Evolutionary conservation across 192 early-diverging fungal species (phyloP), one percentile per base, ranked within the genome.

Genomic region (Coemansia sp.): DNA sequence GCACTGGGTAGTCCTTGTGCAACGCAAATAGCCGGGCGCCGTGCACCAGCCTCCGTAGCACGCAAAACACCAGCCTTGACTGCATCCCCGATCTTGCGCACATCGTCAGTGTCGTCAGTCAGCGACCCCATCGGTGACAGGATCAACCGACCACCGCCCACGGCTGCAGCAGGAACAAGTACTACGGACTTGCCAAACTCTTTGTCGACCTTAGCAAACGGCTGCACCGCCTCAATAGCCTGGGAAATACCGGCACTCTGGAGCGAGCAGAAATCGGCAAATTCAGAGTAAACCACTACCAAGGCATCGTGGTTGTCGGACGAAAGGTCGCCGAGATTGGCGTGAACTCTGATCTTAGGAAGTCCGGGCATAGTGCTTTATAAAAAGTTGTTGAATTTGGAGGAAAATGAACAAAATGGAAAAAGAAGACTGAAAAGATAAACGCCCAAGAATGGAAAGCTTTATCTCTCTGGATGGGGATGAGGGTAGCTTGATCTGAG

Each of bases 31-130:
- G 93, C 75, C 10, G 90, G 90, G 9, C 74, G 59, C 19, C 63
- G 68, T 8, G 90, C 81, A 5, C 92, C 92, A 37, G 90, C 87
- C 36, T 87, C 84, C 14, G 87, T 73, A n/a, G 87, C 88, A 15
- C 86, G 84, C 55, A 85, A 82, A 42, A 91, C 80, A 10, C 88
- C 94, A n/a, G 81, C 74, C 70, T 86, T 86, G 67, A 90, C 88
- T 11, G 87, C 87, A 64, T 92, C 91, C 45, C 72, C 64, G 62
- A 89, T 89, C 65, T 90, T 88, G 70, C 94, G 87, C 46, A 91
- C 91, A 78, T 95, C 94, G 72, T 95, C 94, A 27, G 89, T 86
- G 73, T 95, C 94, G 62, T 87, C 87, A 62, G 77, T 66, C 5
- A 93, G 69, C 12, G 88, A 85, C 29, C 90, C 92, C 31, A 87